phyloP scores from a whole-genome alignment of 805 yeast species.

The Barnettozyma wickerhamii region DNA sequence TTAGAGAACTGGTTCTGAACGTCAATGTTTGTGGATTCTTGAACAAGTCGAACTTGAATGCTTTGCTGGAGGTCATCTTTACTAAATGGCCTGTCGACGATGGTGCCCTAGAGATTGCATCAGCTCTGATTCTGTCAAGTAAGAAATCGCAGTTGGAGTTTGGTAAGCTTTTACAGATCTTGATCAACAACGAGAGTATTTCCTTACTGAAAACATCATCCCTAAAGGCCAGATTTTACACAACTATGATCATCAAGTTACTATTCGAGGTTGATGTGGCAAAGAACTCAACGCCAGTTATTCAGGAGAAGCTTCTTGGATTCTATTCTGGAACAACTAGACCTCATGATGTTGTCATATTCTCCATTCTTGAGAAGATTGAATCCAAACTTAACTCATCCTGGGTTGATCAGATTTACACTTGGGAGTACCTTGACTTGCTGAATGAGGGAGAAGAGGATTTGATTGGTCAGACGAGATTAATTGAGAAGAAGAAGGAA shows the following conservation, averaged over 20 bases:
- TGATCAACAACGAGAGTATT: conserved; percentile 48
- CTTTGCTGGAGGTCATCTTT: conserved; percentile 63
- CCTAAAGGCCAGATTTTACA: conserved; percentile 33
- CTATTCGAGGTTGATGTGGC: conserved; percentile 46
- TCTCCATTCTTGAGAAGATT: conserved; percentile 47
- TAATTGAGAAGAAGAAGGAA: conserved; percentile 42
- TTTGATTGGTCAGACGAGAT: conserved; percentile 41
- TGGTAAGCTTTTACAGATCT: conserved; percentile 57
- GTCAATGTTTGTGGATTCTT: conserved; percentile 36
- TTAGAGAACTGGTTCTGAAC: conserved; percentile 29
- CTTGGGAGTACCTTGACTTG: conserved; percentile 59
- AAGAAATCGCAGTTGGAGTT: conserved; percentile 34
- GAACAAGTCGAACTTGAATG: conserved; percentile 44
- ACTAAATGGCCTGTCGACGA: conserved; percentile 42
- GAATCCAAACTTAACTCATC: conserved; percentile 51
- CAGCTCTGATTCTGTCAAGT: conserved; percentile 35
- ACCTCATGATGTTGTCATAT: conserved; percentile 58
- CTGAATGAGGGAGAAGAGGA: conserved; percentile 38
- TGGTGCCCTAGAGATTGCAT: conserved; percentile 42
- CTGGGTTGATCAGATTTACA: conserved; percentile 60
- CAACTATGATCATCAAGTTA: conserved; percentile 42
- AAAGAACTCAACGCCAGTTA: conserved; percentile 39
- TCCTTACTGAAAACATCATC: conserved; percentile 28
- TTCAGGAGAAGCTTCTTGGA: conserved; percentile 46
- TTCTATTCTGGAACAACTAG: conserved; percentile 61